phyloP scores from a whole-genome alignment of 2,329 filamentous ascomycete genomes.

The Stemphylium vesicarium region DNA sequence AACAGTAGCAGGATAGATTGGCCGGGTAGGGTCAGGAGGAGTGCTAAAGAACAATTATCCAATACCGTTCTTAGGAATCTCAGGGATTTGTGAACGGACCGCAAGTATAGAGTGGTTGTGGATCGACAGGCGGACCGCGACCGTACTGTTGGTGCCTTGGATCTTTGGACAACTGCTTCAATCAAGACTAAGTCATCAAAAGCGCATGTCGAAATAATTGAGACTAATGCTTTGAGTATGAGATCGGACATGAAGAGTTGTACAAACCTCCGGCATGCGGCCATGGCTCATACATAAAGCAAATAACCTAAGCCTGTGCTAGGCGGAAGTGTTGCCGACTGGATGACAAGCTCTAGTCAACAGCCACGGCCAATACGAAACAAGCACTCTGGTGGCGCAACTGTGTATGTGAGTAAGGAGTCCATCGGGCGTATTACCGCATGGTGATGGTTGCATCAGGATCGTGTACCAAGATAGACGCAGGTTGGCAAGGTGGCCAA shows the following conservation, averaged over 20 bases:
- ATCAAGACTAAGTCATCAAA: slow-evolving; percentile 29
- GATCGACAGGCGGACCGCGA: slow-evolving; percentile 36
- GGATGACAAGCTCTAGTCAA: slow-evolving; percentile 24
- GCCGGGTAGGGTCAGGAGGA: slow-evolving; percentile 27
- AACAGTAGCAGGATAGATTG: slow-evolving; percentile 18
- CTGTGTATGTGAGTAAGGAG: slow-evolving; percentile 35
- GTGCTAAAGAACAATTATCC: slow-evolving; percentile 19
- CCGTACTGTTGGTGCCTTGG: slow-evolving; percentile 24
- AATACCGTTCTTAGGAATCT: slow-evolving; percentile 27
- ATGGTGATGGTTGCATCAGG: slow-evolving; percentile 20
- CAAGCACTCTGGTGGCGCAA: slow-evolving; percentile 33
- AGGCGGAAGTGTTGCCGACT: slow-evolving; percentile 26
- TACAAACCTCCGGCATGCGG: slow-evolving; percentile 38
- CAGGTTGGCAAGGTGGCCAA: background rate
- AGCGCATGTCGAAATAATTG: slow-evolving; percentile 42
- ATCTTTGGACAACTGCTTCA: slow-evolving; percentile 22
- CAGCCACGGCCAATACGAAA: slow-evolving; percentile 32
- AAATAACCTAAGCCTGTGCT: slow-evolving; percentile 14
- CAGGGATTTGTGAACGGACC: slow-evolving; percentile 28
- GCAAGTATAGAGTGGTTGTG: slow-evolving; percentile 32
- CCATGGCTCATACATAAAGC: slow-evolving; percentile 32
- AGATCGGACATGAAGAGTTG: slow-evolving; percentile 37
- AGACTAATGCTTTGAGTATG: slow-evolving; percentile 38
- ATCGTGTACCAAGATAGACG: slow-evolving; percentile 11
- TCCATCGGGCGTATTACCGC: slow-evolving; percentile 27